Conservation (phyloP, 2,329 filamentous ascomycete genomes). For the Colletotrichum truncatum region DNA sequence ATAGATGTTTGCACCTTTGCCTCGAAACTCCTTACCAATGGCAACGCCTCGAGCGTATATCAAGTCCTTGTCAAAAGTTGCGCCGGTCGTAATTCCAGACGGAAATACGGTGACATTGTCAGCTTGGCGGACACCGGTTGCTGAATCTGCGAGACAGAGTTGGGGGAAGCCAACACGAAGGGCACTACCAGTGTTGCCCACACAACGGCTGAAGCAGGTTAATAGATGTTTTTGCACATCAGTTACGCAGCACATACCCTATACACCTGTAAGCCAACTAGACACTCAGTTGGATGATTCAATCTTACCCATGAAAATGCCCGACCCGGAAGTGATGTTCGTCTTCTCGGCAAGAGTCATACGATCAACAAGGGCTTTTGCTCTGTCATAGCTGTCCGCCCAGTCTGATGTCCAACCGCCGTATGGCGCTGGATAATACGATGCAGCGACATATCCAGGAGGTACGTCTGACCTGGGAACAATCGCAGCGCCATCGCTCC, state of each 20-base stretch:
- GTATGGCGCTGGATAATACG: constrained; percentile 78
- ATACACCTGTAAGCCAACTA: constrained; percentile 12
- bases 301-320: constrained; percentile 72
- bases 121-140: constrained; percentile 75
- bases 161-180: constrained; percentile 75
- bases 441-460: constrained; percentile 52
- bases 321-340: constrained; percentile 78
- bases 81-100: constrained; percentile 79
- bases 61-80: constrained; percentile 78
- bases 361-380: constrained; percentile 71
- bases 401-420: constrained; percentile 77
- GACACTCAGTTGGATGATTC: background rate
- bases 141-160: constrained; percentile 77
- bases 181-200: constrained; percentile 80
- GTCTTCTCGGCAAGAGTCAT: constrained; percentile 87
- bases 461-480: constrained; percentile 23
- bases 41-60: constrained; percentile 75
- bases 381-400: constrained; percentile 76
- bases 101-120: constrained; percentile 83
- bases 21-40: constrained; percentile 75
- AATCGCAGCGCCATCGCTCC: constrained; percentile 11
- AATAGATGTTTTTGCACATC: background rate
- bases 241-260: constrained; percentile 33
- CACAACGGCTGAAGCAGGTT: constrained; percentile 63
- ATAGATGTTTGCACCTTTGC: constrained; percentile 77